Evolutionary conservation across 148 eudicot species (phyloP), one percentile per base, ranked within the genome.

Genomic region (Limonium bicolor): DNA sequence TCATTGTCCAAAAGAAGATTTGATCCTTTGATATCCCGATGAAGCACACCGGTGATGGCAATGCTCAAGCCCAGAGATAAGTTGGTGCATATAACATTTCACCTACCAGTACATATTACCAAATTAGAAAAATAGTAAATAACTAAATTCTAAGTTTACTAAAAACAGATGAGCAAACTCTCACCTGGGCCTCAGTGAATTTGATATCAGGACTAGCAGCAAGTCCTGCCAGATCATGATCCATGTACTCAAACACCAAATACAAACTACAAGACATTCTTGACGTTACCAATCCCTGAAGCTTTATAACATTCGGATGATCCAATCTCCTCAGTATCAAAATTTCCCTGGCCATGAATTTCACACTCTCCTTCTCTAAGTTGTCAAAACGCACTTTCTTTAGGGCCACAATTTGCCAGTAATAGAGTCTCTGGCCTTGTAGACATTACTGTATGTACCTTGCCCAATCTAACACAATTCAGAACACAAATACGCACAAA

Each of bases 401-500:
- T 48, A 85, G 25, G 1, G 95, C 95, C 16, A 85, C 95, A 43
- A 85, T 60, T 72, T 80, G 5, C 92, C 92, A 5, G 71, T 73
- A 33, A 80, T 41, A 22, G 60, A 27, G 48, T 85, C 95, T 62
- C 79, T 71, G 48, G 86, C 95, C 72, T 85, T 85, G 61, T 80
- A 85, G 69, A 85, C 95, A 65, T 77, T 85, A 54, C 92, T 80
- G 33, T 85, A 85, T 27, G 95, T 85, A 13, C 95, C 95, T 77
- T 80, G 86, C 23, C 92, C 95, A 69, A 85, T 80, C 95, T 85
- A 53, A n/a, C n/a, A n/a, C n/a, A n/a, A n/a, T 35, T 7, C 4
- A 63, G 8, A 23, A 12, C 5, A 13, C 41, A 57, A 34, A 27
- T 33, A 36, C 15, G n/a, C 32, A n/a, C 48, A 34, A 36, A 44